Evolutionary conservation across 495 filamentous ascomycete genomes (phyloP).

Genomic region (Aspergillus saccharolyticus): DNA sequence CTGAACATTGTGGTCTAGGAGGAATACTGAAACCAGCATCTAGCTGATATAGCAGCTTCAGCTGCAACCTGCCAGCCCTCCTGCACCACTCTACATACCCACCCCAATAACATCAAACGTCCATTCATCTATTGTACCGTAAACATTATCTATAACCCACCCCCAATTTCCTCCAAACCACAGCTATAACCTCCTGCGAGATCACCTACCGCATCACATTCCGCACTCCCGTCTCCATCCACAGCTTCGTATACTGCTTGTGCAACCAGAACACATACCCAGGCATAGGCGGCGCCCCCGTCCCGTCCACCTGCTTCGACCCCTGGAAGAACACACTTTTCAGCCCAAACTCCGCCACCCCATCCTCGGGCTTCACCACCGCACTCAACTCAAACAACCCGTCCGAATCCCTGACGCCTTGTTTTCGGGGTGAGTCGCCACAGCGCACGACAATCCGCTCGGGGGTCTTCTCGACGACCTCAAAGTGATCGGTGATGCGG

Average conservation of each 20-base stretch:
- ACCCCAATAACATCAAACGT: too few species aligned
- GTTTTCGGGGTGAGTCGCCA: conserved; percentile 59
- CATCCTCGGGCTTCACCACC: conserved; percentile 52
- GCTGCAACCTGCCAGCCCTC: too few species aligned
- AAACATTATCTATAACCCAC: too few species aligned
- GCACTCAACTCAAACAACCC: conserved; percentile 67
- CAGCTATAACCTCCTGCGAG: too few species aligned
- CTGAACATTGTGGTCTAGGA: too few species aligned
- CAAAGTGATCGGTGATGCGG: conserved; percentile 69
- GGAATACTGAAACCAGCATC: too few species aligned
- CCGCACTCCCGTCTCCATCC: conserved; percentile 51
- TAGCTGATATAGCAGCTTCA: too few species aligned
- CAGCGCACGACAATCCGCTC: conserved; percentile 59
- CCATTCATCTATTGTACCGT: too few species aligned
- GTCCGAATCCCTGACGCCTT: conserved; percentile 54
- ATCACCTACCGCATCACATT: conserved; percentile 21
- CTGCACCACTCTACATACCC: too few species aligned
- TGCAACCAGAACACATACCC: conserved; percentile 53
- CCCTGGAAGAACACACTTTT: conserved; percentile 65
- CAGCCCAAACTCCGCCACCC: conserved; percentile 58
- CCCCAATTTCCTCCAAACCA: too few species aligned
- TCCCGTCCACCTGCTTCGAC: conserved; percentile 33
- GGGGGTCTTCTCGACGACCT: conserved; percentile 62
- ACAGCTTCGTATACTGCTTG: conserved; percentile 58
- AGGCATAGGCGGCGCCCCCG: conserved; percentile 48